A percentile compares a stretch with the other conserved stretches of the same genome.
Evolutionary conservation across 768 basidiomycete species (phyloP).

Genomic region (Leccinum subtestaceum): DNA sequence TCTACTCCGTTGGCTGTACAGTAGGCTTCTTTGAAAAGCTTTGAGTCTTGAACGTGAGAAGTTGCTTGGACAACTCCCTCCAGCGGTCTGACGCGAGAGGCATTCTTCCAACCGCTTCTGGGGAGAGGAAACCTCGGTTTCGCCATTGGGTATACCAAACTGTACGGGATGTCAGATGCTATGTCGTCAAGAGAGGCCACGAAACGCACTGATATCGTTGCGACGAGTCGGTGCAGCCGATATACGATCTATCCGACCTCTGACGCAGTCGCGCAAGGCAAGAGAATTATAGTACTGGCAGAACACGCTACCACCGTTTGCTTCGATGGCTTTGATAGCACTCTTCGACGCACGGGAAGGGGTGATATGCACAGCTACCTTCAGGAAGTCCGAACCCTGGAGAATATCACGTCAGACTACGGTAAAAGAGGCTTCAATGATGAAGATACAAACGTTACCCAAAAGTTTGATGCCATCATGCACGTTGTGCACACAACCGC

Average conservation of each 20-base stretch:
- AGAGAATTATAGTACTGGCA: slow-evolving; percentile 92
- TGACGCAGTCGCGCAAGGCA: slow-evolving; percentile 75
- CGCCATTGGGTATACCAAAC: slow-evolving; percentile 76
- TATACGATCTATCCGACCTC: slow-evolving; percentile 65
- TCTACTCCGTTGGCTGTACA: slow-evolving; percentile 22
- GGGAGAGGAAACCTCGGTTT: slow-evolving; percentile 76
- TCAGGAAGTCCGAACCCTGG: slow-evolving; percentile 67
- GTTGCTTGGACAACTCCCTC: slow-evolving; percentile 59
- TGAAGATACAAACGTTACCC: slow-evolving; percentile 58
- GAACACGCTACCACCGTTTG: slow-evolving; percentile 75
- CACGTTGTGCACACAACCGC: slow-evolving; percentile 84
- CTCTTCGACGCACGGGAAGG: slow-evolving; percentile 84
- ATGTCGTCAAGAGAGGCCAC: slow-evolving; percentile 1
- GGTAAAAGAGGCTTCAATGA: not conserved
- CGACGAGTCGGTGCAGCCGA: slow-evolving; percentile 83
- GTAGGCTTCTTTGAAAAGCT: slow-evolving; percentile 30
- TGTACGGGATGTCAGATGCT: slow-evolving; percentile 26
- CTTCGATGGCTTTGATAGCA: slow-evolving; percentile 83
- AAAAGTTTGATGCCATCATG: slow-evolving; percentile 92
- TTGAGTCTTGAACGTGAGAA: slow-evolving; percentile 48
- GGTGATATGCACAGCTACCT: slow-evolving; percentile 70
- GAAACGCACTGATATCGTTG: slow-evolving; percentile 71
- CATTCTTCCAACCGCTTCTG: slow-evolving; percentile 51
- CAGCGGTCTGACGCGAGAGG: slow-evolving; percentile 71
- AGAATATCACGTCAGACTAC: not conserved